Conservation (phyloP, 2,329 filamentous ascomycete species). For the Teratosphaeria zuluensis region DNA sequence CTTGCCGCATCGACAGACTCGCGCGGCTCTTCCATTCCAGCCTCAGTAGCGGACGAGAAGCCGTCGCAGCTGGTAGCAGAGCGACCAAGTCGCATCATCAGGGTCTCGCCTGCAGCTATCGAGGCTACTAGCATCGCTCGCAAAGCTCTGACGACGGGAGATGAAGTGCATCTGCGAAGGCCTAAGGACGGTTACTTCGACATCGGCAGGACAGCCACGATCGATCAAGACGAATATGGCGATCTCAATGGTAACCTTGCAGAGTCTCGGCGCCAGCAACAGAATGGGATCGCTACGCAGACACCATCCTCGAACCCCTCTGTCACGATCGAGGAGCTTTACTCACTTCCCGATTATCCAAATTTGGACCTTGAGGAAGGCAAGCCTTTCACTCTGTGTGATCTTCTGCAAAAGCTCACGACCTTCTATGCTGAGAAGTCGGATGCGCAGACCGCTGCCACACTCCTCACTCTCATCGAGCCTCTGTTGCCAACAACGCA, state of each 20-base stretch:
- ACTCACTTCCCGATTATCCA: slow-evolving; percentile 1
- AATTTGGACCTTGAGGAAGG: slow-evolving; percentile 18
- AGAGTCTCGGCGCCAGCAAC: not conserved
- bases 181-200: slow-evolving; percentile 12
- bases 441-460: slow-evolving; percentile 39
- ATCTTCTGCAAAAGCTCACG: slow-evolving; percentile 33
- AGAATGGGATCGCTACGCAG: not conserved
- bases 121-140: not conserved
- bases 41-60: slow-evolving; percentile 34
- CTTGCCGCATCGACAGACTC: slow-evolving; percentile 40
- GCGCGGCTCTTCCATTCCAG: slow-evolving; percentile 42
- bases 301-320: not conserved
- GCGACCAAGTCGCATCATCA: not conserved
- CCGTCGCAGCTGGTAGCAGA: slow-evolving; percentile 8
- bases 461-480: slow-evolving; percentile 37
- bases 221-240: not conserved
- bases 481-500: slow-evolving; percentile 37
- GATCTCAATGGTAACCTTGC: not conserved
- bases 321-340: not conserved
- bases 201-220: not conserved
- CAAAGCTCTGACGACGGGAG: slow-evolving; percentile 2
- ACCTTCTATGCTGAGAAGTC: slow-evolving; percentile 30
- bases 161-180: slow-evolving; percentile 5
- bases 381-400: slow-evolving; percentile 31
- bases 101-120: not conserved